Conservation (phyloP, 192 early-diverging fungal genomes). For the Gonapodya prolifera region DNA sequence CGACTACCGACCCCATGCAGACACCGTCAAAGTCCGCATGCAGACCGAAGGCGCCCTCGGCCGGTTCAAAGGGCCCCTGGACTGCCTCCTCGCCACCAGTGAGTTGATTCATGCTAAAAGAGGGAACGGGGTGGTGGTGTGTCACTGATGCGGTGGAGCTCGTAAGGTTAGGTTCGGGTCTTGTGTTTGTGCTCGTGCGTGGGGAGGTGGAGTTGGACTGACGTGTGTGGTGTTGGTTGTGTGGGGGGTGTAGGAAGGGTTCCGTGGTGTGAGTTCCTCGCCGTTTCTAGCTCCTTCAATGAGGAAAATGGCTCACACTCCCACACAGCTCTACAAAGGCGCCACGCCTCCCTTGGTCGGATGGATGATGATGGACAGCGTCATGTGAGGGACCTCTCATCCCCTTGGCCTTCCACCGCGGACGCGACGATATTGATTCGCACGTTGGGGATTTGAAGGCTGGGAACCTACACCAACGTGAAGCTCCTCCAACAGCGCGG, state of each 20-base stretch:
- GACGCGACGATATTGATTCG: conserved; percentile 16
- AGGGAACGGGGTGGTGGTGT: not conserved
- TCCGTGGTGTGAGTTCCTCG: not conserved
- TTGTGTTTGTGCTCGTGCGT: too few relatives aligned
- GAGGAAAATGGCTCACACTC: conserved; percentile 5
- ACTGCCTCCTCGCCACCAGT: conserved; percentile 49
- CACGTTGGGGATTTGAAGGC: conserved; percentile 25
- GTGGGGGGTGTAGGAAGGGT: conserved; percentile 14
- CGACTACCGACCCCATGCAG: too few relatives aligned
- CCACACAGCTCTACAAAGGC: conserved; percentile 76
- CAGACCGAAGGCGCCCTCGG: conserved; percentile 56
- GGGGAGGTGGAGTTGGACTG: too few relatives aligned
- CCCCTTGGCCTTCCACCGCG: not conserved
- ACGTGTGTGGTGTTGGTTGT: not conserved
- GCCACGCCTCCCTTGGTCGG: conserved; percentile 84
- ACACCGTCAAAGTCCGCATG: conserved; percentile 69
- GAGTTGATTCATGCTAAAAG: too few relatives aligned
- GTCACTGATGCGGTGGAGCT: too few relatives aligned
- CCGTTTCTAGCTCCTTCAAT: not conserved
- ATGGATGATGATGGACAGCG: conserved; percentile 79
- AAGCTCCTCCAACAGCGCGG: conserved; percentile 53
- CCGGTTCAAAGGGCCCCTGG: conserved; percentile 56
- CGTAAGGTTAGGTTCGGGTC: too few relatives aligned
- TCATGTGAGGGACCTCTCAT: conserved; percentile 28
- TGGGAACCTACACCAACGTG: conserved; percentile 77